These are phyloP conservation scores for Azolla pinnata DNA, from an alignment of 75 land plant genomes.

Conservation along the genomic window DNA sequence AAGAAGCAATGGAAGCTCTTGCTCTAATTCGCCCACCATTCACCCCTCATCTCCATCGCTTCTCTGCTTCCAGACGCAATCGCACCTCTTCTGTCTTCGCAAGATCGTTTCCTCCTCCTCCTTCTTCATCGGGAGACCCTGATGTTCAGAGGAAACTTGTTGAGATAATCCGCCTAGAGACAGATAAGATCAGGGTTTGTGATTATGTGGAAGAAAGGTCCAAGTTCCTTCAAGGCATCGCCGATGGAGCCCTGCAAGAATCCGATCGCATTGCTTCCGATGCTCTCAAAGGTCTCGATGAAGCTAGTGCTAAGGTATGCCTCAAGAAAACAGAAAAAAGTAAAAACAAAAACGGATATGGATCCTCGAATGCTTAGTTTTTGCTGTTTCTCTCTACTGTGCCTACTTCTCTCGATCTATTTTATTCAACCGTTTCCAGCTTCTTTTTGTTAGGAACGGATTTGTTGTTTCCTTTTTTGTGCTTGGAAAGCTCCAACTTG, in stretches of 20 bases:
- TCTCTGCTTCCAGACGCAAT: too few relatives aligned
- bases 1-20: too few relatives aligned
- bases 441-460: too few relatives aligned
- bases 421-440: too few relatives aligned
- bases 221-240: constrained; percentile 57
- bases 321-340: too few relatives aligned
- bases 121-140: constrained; percentile 49
- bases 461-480: too few relatives aligned
- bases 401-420: too few relatives aligned
- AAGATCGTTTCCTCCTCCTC: too few relatives aligned
- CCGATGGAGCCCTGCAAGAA: constrained; percentile 73
- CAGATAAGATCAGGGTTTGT: constrained; percentile 58
- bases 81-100: too few relatives aligned
- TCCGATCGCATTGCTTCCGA: constrained; percentile 59
- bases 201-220: constrained; percentile 74
- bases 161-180: constrained; percentile 60
- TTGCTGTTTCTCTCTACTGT: not conserved
- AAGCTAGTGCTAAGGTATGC: constrained; percentile 67
- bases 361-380: not conserved
- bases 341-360: constrained; percentile 1
- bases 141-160: constrained; percentile 64
- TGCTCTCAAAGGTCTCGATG: constrained; percentile 62
- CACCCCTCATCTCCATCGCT: too few relatives aligned
- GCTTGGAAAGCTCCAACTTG: too few relatives aligned
- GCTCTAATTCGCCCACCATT: too few relatives aligned